phyloP scores from a whole-genome alignment of 805 yeast genomes.

The Yarrowia alimentaria region DNA sequence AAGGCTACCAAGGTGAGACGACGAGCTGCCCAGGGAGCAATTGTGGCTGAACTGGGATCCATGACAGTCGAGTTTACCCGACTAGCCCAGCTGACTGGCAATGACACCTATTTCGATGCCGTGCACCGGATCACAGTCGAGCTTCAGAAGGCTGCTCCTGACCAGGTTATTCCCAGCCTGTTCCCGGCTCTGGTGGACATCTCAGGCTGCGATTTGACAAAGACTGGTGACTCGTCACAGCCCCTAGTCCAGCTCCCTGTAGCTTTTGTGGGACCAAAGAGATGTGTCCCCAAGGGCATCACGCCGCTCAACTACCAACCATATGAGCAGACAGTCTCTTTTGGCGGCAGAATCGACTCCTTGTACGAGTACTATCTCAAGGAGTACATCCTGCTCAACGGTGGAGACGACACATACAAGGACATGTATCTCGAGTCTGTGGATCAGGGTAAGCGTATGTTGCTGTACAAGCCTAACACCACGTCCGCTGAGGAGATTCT shows the following conservation, averaged over 20 bases:
- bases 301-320: not conserved
- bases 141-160: slow-evolving; percentile 40
- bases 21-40: slow-evolving; percentile 38
- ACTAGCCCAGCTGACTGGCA: slow-evolving; percentile 51
- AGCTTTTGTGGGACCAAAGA: not conserved
- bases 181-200: slow-evolving; percentile 49
- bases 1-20: slow-evolving; percentile 30
- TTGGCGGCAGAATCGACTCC: slow-evolving; percentile 49
- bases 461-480: slow-evolving; percentile 48
- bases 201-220: slow-evolving; percentile 49
- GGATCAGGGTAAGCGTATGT: slow-evolving; percentile 42
- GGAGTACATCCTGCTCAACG: slow-evolving; percentile 46
- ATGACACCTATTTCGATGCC: slow-evolving; percentile 51
- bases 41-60: slow-evolving; percentile 51
- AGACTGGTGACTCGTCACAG: not conserved
- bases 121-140: slow-evolving; percentile 47
- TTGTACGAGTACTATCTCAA: slow-evolving; percentile 52
- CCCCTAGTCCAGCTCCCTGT: slow-evolving; percentile 11
- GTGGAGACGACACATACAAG: slow-evolving; percentile 42
- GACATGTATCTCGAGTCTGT: slow-evolving; percentile 38
- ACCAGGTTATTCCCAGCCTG: slow-evolving; percentile 44
- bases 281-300: slow-evolving; percentile 13
- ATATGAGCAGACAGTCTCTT: slow-evolving; percentile 33
- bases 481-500: slow-evolving; percentile 44
- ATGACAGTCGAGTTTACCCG: slow-evolving; percentile 53